These are phyloP conservation scores for Fusarium poae DNA, from an alignment of 2,329 filamentous ascomycete genomes.

Conservation along the genomic window DNA sequence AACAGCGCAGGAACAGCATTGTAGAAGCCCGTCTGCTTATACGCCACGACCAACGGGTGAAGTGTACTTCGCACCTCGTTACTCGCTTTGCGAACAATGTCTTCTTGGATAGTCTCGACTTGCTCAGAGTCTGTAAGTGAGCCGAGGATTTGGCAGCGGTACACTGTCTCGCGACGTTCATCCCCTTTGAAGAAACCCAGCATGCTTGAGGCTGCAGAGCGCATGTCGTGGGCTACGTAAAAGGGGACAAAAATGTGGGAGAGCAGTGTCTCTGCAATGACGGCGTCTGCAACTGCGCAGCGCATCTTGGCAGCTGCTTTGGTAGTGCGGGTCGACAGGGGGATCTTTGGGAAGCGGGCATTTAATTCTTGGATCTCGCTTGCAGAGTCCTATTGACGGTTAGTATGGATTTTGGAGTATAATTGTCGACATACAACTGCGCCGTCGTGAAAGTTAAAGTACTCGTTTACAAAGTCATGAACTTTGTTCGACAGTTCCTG, in stretches of 20 bases:
- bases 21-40: conserved; percentile 46
- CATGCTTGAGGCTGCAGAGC: conserved; percentile 36
- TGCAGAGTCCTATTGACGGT: conserved; percentile 27
- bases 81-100: conserved; percentile 47
- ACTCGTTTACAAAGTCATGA: conserved; percentile 46
- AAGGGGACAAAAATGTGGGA: conserved; percentile 50
- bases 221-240: conserved; percentile 41
- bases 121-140: conserved; percentile 41
- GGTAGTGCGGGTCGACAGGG: conserved; percentile 42
- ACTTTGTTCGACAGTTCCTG: conserved; percentile 44
- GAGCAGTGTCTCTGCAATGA: conserved; percentile 45
- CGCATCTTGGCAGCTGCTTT: conserved; percentile 46
- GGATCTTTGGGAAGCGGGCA: conserved; percentile 43
- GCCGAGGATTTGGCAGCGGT: conserved; percentile 49
- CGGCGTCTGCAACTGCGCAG: conserved; percentile 49
- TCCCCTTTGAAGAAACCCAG: conserved; percentile 47
- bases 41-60: conserved; percentile 40
- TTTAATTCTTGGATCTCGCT: conserved; percentile 46
- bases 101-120: conserved; percentile 37
- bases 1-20: conserved; percentile 45
- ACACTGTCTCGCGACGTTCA: conserved; percentile 44
- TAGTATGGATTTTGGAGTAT: rapidly evolving
- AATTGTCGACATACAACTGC: conserved; percentile 27
- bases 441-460: conserved; percentile 47
- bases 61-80: conserved; percentile 42